Evolutionary conservation across 352 stramenopile species (phyloP), one percentile per base, ranked within the genome.

Genomic region (Globisporangium carolinianum): DNA sequence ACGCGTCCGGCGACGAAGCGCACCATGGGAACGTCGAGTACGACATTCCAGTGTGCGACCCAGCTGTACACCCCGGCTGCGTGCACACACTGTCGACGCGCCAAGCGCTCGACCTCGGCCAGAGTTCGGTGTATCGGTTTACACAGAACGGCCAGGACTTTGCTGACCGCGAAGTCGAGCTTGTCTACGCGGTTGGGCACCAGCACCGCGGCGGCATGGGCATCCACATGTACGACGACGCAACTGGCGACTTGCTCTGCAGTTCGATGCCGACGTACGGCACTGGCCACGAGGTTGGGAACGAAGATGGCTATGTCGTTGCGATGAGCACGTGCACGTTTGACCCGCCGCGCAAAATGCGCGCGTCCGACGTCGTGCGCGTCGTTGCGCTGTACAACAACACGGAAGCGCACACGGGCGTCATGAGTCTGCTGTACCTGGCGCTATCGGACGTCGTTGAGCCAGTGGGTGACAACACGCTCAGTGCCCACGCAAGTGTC

Each of bases 351-450:
- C 68, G 79, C 35, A 74, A 76, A n/a, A 80, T 89, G 72, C 75
- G 71, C 58, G 76, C 75, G 46, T 83, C 78, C 45, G 76, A 87
- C 54, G 70, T 90, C 49, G 71, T 90, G 61, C 79, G 82, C 52
- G 63, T 92, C 57, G 79, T 92, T 4, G 73, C 82, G 17, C 70
- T 89, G 14, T 92, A 89, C 70, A 90, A 92, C 76, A 90, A 87
- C 69, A 90, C 82, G 41, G 18, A 83, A 43, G 64, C 77, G 43
- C 82, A 90, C 65, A 89, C 82, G 36, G 82, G 82, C 46, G 82
- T 79, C 6, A 92, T 92, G 82, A 87, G 76, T 53, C 59, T 92
- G 11, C 79, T 87, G 73, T 92, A 90, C 70, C 53, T 92, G 50
- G 82, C 78, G 37, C 65, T 90, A 11, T 77, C 74, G 51, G 79